A percentile compares a stretch with the other conserved stretches of the same genome.
Conservation (phyloP, 495 filamentous ascomycete species). For the Oidiodendron maius region DNA sequence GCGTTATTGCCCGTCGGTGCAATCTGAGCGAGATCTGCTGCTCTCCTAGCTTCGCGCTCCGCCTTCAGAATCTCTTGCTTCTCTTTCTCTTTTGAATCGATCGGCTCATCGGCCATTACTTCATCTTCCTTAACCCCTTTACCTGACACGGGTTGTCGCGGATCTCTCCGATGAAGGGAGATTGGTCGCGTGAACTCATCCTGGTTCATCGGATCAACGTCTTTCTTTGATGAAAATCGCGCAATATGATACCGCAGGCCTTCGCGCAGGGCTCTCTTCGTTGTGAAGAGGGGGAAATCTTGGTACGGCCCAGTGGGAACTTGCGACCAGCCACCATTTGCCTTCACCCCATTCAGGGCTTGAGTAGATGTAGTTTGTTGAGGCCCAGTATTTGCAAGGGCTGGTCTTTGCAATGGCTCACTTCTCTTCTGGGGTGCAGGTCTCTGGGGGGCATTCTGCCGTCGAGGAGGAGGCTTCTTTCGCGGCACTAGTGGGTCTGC, state of each 20-base stretch:
- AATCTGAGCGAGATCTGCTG: conserved; percentile 80
- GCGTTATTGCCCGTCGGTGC: conserved; percentile 57
- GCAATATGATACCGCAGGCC: conserved; percentile 83
- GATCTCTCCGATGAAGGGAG: conserved; percentile 81
- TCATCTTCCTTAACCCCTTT: conserved; percentile 49
- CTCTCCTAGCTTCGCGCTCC: conserved; percentile 75
- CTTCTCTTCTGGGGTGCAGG: conserved; percentile 21
- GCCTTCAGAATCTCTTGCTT: conserved; percentile 61
- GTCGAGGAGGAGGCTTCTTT: conserved; percentile 41
- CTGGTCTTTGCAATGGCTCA: conserved; percentile 5
- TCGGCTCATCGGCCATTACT: conserved; percentile 28
- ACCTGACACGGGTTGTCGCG: conserved; percentile 58
- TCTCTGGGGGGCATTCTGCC: conserved; percentile 21
- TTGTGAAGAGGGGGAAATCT: conserved; percentile 72
- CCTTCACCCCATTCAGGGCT: conserved; percentile 31
- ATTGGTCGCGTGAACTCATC: conserved; percentile 83
- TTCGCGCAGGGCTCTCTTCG: conserved; percentile 72
- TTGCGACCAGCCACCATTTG: conserved; percentile 55
- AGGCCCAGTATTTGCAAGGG: not conserved
- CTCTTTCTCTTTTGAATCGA: conserved; percentile 60
- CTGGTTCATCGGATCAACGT: conserved; percentile 67
- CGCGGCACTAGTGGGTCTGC: conserved; percentile 66
- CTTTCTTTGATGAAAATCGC: conserved; percentile 55
- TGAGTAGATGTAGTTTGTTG: conserved; percentile 12
- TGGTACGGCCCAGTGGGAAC: conserved; percentile 43